These are phyloP conservation scores for Tieghemostelium lacteum DNA, from an alignment of 78 protist species.

Conservation along the genomic window DNA sequence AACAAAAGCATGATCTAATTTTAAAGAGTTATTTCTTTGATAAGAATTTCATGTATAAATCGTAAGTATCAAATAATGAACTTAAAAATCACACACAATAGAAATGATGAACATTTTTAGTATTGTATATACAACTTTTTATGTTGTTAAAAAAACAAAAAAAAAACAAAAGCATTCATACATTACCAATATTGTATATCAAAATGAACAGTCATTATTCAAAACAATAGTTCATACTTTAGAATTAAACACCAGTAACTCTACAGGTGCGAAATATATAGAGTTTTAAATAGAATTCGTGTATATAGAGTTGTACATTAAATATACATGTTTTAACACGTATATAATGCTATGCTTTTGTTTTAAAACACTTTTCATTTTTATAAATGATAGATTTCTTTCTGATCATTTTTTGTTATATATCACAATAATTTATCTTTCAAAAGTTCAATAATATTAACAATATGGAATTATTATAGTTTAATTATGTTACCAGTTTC, in stretches of 20 bases:
- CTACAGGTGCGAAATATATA: background rate
- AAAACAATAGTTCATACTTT: no score
- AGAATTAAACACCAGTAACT: background rate
- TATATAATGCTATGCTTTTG: background rate
- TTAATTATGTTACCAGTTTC: constrained; percentile 22
- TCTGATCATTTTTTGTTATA: background rate
- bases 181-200: no score
- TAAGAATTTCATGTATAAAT: background rate
- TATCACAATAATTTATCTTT: no score
- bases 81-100: background rate
- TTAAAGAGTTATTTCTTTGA: constrained; percentile 27
- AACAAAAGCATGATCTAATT: constrained; percentile 3
- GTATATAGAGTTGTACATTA: background rate
- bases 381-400: background rate
- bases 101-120: background rate
- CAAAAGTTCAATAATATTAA: background rate
- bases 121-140: background rate
- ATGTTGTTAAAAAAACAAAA: background rate
- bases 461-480: background rate
- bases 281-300: background rate
- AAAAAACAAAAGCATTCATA: no score
- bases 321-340: no score
- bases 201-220: no score
- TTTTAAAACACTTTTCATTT: background rate
- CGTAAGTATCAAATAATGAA: background rate